phyloP scores from a whole-genome alignment of 2,329 filamentous ascomycete species.

The Colletotrichum endophyticum region DNA sequence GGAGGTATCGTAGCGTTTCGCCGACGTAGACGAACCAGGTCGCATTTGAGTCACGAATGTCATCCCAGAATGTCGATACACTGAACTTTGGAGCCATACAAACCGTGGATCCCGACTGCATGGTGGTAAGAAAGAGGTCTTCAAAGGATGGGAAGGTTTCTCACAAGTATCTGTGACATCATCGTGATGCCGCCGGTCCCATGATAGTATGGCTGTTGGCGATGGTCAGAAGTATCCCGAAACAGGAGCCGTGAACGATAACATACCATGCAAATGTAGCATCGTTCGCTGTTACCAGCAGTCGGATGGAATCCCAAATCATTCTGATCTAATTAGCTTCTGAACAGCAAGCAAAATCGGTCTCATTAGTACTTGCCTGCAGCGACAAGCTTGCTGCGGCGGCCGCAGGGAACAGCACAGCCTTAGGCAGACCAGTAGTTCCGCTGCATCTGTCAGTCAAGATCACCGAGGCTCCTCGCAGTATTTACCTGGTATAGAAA shows the following conservation, averaged over 20 bases:
- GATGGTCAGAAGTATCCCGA: not conserved
- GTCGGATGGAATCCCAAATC: not conserved
- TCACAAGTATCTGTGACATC: conserved; percentile 58
- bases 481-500: conserved; percentile 64
- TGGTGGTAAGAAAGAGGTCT: conserved; percentile 6
- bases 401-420: conserved; percentile 63
- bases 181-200: conserved; percentile 71
- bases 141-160: conserved; percentile 37
- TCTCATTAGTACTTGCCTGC: not conserved
- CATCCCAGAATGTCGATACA: conserved; percentile 72
- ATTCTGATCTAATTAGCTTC: not conserved
- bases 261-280: conserved; percentile 11
- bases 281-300: not conserved
- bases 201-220: conserved; percentile 62
- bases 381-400: conserved; percentile 33
- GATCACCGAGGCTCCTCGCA: accelerated
- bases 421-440: conserved; percentile 79
- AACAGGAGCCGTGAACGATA: accelerated
- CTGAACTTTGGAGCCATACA: conserved; percentile 73
- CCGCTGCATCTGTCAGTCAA: conserved; percentile 48
- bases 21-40: conserved; percentile 81
- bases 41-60: conserved; percentile 69
- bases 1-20: conserved; percentile 76
- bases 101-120: conserved; percentile 49
- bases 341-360: not conserved